Conservation (phyloP, 352 stramenopile species). For the Globisporangium orthogonon region DNA sequence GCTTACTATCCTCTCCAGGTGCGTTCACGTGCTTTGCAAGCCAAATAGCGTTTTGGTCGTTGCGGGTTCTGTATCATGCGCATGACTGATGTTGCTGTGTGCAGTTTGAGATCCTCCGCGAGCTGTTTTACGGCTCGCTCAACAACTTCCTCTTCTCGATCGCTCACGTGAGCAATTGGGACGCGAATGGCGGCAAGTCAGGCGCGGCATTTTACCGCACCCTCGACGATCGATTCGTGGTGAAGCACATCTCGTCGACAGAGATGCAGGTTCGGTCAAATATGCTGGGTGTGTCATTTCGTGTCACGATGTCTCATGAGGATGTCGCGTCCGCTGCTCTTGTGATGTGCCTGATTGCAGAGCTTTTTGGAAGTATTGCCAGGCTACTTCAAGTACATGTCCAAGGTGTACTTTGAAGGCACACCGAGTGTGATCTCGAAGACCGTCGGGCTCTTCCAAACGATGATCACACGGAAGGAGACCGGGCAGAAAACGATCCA, state of each 20-base stretch:
- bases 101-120: constrained; percentile 91
- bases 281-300: neutral
- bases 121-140: constrained; percentile 78
- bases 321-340: no score
- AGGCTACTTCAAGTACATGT: constrained; percentile 97
- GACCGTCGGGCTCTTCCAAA: constrained; percentile 97
- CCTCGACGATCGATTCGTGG: constrained; percentile 94
- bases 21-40: neutral
- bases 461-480: constrained; percentile 92
- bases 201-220: constrained; percentile 95
- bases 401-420: constrained; percentile 94
- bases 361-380: constrained; percentile 77
- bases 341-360: constrained; percentile 15
- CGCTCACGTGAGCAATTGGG: constrained; percentile 82
- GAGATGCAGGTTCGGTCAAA: constrained; percentile 92
- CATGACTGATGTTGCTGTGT: neutral
- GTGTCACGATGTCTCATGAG: neutral
- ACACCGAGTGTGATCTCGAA: constrained; percentile 94
- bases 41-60: neutral
- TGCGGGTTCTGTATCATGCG: neutral
- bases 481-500: constrained; percentile 84
- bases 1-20: constrained; percentile 81
- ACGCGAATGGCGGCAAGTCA: constrained; percentile 95
- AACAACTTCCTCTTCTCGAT: constrained; percentile 78
- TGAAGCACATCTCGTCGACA: constrained; percentile 97